These are phyloP conservation scores for Quercus berberidifolia DNA, from an alignment of 306 rosid species.

Conservation along the genomic window DNA sequence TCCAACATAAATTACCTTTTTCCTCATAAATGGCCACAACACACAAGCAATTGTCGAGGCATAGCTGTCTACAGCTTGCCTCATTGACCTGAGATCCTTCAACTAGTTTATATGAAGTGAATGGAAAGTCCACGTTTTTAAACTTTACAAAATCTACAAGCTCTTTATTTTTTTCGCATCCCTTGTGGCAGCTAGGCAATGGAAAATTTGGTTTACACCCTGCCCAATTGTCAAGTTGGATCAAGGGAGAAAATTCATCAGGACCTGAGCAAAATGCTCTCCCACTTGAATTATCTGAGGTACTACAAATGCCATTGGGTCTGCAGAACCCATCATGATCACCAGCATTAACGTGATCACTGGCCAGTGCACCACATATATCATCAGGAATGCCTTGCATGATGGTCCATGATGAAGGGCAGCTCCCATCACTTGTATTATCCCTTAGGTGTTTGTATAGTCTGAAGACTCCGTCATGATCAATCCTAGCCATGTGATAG, in stretches of 20 bases:
- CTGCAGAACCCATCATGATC: slow-evolving; percentile 19
- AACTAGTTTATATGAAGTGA: neutral
- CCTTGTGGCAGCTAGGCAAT: slow-evolving; percentile 17
- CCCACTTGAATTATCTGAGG: neutral
- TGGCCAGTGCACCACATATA: slow-evolving; percentile 8
- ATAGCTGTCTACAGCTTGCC: neutral
- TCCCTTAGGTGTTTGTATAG: neutral
- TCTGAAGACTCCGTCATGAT: slow-evolving; percentile 21
- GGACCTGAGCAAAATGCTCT: slow-evolving; percentile 21
- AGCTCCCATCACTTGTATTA: neutral
- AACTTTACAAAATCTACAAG: slow-evolving; percentile 1
- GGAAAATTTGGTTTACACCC: slow-evolving; percentile 35
- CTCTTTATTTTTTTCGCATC: slow-evolving; percentile 11
- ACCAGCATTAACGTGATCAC: neutral
- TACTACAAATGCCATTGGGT: neutral
- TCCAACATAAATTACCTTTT: neutral
- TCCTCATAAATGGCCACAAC: neutral
- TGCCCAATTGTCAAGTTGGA: neutral
- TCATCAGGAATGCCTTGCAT: slow-evolving; percentile 6
- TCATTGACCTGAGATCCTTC: neutral
- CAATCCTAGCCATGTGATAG: slow-evolving; percentile 27
- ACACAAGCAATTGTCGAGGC: slow-evolving; percentile 18
- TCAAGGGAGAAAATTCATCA: slow-evolving; percentile 8
- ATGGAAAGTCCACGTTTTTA: neutral
- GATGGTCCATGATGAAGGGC: neutral